A percentile compares a stretch with the other conserved stretches of the same genome.
phyloP scores from a whole-genome alignment of 305 asterid genomes.

The Petunia hybrid region DNA sequence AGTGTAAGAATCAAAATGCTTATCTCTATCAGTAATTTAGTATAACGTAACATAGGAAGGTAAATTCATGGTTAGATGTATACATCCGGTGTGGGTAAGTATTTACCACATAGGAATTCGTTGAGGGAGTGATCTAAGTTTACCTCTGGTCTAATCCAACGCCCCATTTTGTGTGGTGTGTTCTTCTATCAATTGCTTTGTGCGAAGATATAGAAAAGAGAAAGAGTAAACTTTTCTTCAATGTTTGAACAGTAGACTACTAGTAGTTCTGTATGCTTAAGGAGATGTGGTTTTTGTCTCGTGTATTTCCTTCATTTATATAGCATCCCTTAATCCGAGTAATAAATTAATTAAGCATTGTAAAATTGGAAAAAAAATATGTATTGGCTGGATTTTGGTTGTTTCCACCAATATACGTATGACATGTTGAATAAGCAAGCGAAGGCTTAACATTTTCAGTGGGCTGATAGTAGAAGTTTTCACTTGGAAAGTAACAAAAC shows the following conservation, averaged over 20 bases:
- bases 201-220: not conserved
- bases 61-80: too few species aligned
- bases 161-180: constrained; percentile 53
- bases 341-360: not conserved
- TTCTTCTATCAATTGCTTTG: not conserved
- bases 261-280: not conserved
- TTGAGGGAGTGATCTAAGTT: not conserved
- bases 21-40: too few species aligned
- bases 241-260: not conserved
- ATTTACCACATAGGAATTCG: not conserved
- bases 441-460: constrained; percentile 8
- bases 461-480: constrained; percentile 23
- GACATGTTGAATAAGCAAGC: not conserved
- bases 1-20: too few species aligned
- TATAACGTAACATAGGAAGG: too few species aligned
- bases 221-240: not conserved
- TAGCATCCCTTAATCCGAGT: not conserved
- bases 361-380: not conserved
- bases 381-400: not conserved
- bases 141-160: constrained; percentile 90
- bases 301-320: constrained; percentile 17
- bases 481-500: constrained; percentile 16
- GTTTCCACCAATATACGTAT: constrained; percentile 6
- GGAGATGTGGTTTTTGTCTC: not conserved
- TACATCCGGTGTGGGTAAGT: too few species aligned